Base-by-base conservation (phyloP, 108 stramenopile genomes). In the Aureococcus anophagefferens region DNA sequence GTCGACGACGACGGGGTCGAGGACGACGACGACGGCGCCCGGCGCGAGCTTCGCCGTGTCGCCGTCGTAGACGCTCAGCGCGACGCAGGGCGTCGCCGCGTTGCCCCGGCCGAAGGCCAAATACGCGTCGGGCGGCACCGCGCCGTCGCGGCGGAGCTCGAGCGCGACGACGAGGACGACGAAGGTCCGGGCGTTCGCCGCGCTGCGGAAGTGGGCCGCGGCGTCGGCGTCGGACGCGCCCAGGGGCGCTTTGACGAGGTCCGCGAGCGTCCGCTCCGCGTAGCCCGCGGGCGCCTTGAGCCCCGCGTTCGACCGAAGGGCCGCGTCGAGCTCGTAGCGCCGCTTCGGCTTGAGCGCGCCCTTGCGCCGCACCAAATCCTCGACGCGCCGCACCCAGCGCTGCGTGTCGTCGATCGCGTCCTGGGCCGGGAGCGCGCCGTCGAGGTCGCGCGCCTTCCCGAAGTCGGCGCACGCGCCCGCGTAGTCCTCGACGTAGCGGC, bases 401-500 rank as follows among this genome's bases (percentile, higher is more conserved):
- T 46, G 29, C 17, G 77, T 45, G 32, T 45, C 37, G 31, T 74
- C 67, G 21, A 69, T 71, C 15, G 18, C 28, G 14, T n/a, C 33
- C 1, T 5, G 70, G 28, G 71, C 75, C 30, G 68, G 45, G 4
- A 80, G 79, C 15, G 35, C 15, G 0, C 40, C 46, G 64, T 80
- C 79, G n/a, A 80, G 72, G 37, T 36, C 64, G 30, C 40, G 30
- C 21, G 76, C 72, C 21, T 35, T 18, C 62, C 45, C 31, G 34
- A 76, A 79, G 46, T 77, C 72, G 0, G 31, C n/a, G n/a, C 72
- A 37, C 4, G 80, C 78, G 14, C 70, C 75, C 14, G 75, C 36
- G 69, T 51, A 80, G 36, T 80, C 74, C 62, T 80, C 76, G 4
- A 69, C 16, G 67, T 77, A 80, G 9, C 75, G 71, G 29, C 77